These are phyloP conservation scores for Kodamaea anthophila DNA, from an alignment of 1,139 yeast species.

Conservation along the genomic window DNA sequence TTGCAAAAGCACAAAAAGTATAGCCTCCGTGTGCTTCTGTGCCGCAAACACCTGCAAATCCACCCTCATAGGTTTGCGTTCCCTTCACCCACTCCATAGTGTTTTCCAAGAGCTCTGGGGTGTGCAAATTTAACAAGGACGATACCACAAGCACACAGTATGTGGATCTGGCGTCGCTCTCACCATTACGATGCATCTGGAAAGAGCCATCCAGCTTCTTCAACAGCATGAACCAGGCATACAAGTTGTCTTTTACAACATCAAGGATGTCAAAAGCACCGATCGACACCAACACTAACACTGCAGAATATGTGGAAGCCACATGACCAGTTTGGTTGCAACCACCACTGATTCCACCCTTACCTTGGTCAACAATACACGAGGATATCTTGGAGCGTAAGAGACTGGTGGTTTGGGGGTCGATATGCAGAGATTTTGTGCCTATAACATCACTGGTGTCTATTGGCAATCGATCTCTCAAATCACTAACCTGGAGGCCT, in stretches of 20 bases:
- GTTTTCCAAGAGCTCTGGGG: slow-evolving; percentile 53
- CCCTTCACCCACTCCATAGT: slow-evolving; percentile 54
- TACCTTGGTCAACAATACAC: slow-evolving; percentile 25
- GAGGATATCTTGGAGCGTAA: slow-evolving; percentile 21
- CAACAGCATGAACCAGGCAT: slow-evolving; percentile 59
- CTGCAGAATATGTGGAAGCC: slow-evolving; percentile 79
- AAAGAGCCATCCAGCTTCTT: slow-evolving; percentile 73
- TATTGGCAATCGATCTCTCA: no score
- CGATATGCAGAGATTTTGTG: no score
- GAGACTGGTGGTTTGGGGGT: slow-evolving; percentile 8
- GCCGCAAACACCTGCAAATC: slow-evolving; percentile 75
- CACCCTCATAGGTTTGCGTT: slow-evolving; percentile 95
- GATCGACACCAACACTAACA: slow-evolving; percentile 54
- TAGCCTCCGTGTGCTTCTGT: slow-evolving; percentile 98
- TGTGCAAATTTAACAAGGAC: slow-evolving; percentile 54
- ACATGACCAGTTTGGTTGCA: slow-evolving; percentile 72
- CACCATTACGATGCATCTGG: slow-evolving; percentile 72
- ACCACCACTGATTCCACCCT: slow-evolving; percentile 86
- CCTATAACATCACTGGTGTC: no score
- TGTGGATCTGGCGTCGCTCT: slow-evolving; percentile 77
- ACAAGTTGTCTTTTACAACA: slow-evolving; percentile 30
- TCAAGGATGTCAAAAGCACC: slow-evolving; percentile 34
- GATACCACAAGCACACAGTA: slow-evolving; percentile 84
- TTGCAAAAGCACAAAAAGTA: slow-evolving; percentile 83
- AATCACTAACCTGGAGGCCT: no score